These are phyloP conservation scores for Trichoderma endophyticum DNA, from an alignment of 2,329 filamentous ascomycete species.

Conservation along the genomic window DNA sequence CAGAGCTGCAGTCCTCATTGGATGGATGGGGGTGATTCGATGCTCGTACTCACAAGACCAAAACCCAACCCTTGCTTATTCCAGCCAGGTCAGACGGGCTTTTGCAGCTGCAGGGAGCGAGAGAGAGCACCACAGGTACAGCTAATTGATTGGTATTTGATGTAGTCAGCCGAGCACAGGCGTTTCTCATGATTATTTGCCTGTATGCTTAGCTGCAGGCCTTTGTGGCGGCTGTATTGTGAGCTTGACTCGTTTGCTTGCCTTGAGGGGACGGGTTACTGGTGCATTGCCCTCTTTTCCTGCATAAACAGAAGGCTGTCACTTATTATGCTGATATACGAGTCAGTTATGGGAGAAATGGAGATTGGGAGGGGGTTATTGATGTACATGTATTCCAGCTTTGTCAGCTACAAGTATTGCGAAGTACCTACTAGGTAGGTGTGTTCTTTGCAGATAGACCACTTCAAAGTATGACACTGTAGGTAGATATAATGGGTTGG, in stretches of 20 bases:
- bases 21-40: neutral
- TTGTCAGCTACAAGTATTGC: neutral
- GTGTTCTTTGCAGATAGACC: neutral
- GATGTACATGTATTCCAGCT: neutral
- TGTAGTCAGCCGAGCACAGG: neutral
- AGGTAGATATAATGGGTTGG: neutral
- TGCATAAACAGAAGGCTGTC: neutral
- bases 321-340: neutral
- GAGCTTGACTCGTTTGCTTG: neutral
- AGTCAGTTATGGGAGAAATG: neutral
- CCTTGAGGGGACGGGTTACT: neutral
- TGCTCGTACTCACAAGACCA: constrained; percentile 8
- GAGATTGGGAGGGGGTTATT: neutral
- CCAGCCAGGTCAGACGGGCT: constrained; percentile 22
- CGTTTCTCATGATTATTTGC: neutral
- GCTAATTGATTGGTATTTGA: neutral
- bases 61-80: constrained; percentile 14
- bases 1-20: neutral
- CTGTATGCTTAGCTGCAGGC: neutral
- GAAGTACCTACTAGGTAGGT: neutral
- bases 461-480: neutral
- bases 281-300: neutral
- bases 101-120: constrained; percentile 21
- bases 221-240: neutral
- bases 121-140: neutral